These are phyloP conservation scores for Croton laevigatus DNA, from an alignment of 441 rosid species.

Conservation along the genomic window DNA sequence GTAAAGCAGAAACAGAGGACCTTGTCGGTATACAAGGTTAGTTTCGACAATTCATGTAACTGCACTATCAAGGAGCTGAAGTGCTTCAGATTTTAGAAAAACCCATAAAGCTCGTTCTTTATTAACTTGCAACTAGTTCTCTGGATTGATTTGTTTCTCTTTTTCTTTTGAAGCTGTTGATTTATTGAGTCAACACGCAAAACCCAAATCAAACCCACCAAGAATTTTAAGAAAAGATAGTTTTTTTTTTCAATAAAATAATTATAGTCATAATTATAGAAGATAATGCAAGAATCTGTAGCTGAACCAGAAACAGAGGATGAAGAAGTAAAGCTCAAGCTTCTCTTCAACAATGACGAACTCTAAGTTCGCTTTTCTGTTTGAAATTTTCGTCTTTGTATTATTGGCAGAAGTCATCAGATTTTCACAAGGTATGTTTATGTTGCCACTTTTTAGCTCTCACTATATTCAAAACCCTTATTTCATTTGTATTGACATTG, in stretches of 20 bases:
- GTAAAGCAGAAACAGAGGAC: neutral
- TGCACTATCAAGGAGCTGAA: neutral
- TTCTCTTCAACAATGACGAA: slow-evolving; percentile 56
- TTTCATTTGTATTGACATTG: neutral
- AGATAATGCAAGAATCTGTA: slow-evolving; percentile 75
- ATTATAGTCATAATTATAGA: slow-evolving; percentile 10
- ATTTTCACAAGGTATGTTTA: slow-evolving; percentile 33
- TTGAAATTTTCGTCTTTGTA: slow-evolving; percentile 30
- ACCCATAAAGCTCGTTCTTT: neutral
- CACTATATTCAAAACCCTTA: neutral
- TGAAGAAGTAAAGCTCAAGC: slow-evolving; percentile 39
- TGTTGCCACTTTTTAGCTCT: neutral
- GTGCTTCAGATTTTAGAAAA: neutral
- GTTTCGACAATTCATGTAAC: neutral
- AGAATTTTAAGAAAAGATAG: neutral
- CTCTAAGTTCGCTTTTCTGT: slow-evolving; percentile 39
- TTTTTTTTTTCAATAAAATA: neutral
- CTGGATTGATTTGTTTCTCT: slow-evolving; percentile 8
- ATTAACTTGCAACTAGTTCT: neutral
- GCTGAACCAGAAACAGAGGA: slow-evolving; percentile 50
- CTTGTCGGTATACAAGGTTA: slow-evolving; percentile 14
- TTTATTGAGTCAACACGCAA: slow-evolving; percentile 20
- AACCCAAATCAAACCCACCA: slow-evolving; percentile 20
- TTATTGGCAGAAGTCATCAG: slow-evolving; percentile 21
- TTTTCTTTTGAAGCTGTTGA: slow-evolving; percentile 8